Percentiles rank a stretch among this genome's conserved stretches.
These are phyloP conservation scores for Coprinellus aureogranulatus DNA, from an alignment of 768 basidiomycete genomes.

Conservation along the genomic window DNA sequence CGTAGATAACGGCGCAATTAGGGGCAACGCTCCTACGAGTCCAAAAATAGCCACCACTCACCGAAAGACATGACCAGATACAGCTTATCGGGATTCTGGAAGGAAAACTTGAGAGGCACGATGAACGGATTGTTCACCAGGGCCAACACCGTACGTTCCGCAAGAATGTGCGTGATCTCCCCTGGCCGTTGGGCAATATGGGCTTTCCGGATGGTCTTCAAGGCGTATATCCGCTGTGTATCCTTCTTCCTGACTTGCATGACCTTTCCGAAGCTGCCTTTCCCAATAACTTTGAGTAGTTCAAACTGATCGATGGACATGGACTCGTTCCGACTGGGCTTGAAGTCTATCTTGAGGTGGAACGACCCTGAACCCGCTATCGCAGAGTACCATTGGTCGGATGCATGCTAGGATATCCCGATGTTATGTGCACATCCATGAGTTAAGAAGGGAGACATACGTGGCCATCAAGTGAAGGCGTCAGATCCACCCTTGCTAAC, in stretches of 20 bases:
- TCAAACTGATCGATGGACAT: slow-evolving; percentile 97
- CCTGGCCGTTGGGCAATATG: slow-evolving; percentile 95
- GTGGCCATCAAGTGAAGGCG: slow-evolving; percentile 76
- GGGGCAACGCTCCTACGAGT: too few relatives aligned
- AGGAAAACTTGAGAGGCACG: slow-evolving; percentile 97
- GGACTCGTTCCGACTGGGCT: slow-evolving; percentile 76
- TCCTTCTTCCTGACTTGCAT: slow-evolving; percentile 99
- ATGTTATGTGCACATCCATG: slow-evolving; percentile 11
- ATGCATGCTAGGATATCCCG: slow-evolving; percentile 53
- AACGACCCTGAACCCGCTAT: slow-evolving; percentile 86
- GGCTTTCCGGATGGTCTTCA: slow-evolving; percentile 98
- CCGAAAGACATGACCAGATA: slow-evolving; percentile 97
- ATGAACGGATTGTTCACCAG: slow-evolving; percentile 99
- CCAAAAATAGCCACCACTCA: slow-evolving; percentile 29
- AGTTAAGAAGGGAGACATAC: slow-evolving; percentile 37
- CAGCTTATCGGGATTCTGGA: slow-evolving; percentile 96
- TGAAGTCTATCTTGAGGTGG: slow-evolving; percentile 94
- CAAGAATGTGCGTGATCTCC: slow-evolving; percentile 97
- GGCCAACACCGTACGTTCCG: slow-evolving; percentile 94
- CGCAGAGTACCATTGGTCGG: slow-evolving; percentile 89
- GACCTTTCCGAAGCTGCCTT: slow-evolving; percentile 96
- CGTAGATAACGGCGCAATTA: too few relatives aligned
- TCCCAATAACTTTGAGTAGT: slow-evolving; percentile 95
- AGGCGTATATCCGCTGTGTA: slow-evolving; percentile 93
- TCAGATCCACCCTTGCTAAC: slow-evolving; percentile 89